Evolutionary conservation across 208 protist genomes (phyloP).

Genomic region (Acanthamoeba healyi): DNA sequence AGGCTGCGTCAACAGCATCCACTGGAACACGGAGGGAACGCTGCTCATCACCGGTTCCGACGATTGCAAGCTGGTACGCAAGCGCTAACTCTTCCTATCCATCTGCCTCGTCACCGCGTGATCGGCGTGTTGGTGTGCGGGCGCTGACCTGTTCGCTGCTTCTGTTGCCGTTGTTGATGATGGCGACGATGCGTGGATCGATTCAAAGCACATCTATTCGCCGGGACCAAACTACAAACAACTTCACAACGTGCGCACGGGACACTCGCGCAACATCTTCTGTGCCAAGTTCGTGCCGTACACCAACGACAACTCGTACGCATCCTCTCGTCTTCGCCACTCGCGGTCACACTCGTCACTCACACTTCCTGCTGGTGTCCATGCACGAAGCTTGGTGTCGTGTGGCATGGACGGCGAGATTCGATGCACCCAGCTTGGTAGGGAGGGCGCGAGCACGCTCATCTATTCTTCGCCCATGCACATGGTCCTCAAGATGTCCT

Average conservation of each 20-base stretch:
- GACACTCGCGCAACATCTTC: not conserved
- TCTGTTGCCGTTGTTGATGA: not conserved
- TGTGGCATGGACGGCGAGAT: conserved; percentile 69
- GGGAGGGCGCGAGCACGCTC: not conserved
- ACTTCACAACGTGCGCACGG: not conserved
- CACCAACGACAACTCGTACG: conserved; percentile 31
- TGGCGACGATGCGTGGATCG: too few relatives aligned
- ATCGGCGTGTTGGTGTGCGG: too few relatives aligned
- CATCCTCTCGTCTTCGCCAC: not conserved
- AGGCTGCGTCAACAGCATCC: conserved; percentile 63
- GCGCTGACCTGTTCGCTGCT: not conserved
- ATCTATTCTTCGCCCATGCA: conserved; percentile 26
- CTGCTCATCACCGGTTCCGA: conserved; percentile 27
- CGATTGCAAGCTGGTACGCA: conserved; percentile 34
- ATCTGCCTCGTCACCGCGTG: too few relatives aligned
- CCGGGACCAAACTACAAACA: not conserved
- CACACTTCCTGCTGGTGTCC: not conserved
- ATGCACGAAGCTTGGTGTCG: not conserved
- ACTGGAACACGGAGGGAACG: conserved; percentile 34
- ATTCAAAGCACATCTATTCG: not conserved
- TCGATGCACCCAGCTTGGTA: not conserved
- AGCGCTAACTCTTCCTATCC: too few relatives aligned
- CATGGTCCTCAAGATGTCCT: conserved; percentile 61
- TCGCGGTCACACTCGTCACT: too few relatives aligned
- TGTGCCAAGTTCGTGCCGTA: conserved; percentile 61